Conservation (phyloP, 1,139 yeast genomes). For the Sugiyamaella neomexicana region DNA sequence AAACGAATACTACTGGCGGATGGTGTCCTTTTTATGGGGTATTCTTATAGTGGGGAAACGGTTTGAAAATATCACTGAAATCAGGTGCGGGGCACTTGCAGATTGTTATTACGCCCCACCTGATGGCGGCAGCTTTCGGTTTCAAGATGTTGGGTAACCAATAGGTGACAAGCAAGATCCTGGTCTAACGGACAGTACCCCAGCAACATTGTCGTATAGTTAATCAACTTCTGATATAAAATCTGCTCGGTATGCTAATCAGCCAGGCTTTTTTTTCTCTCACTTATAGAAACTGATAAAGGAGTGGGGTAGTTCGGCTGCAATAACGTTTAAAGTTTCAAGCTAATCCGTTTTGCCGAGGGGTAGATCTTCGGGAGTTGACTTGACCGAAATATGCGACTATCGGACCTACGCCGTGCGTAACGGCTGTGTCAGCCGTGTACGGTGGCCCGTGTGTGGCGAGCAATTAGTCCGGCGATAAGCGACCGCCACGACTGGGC, state of each 20-base stretch:
- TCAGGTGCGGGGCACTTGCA: background rate
- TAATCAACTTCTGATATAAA: too few species aligned
- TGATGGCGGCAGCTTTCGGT: background rate
- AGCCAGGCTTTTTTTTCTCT: too few species aligned
- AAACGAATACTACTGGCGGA: background rate
- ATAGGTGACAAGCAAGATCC: too few species aligned
- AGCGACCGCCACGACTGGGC: too few species aligned
- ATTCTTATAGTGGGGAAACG: background rate
- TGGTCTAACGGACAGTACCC: too few species aligned
- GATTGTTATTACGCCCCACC: background rate
- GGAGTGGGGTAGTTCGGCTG: background rate
- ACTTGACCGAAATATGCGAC: background rate
- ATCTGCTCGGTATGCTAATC: too few species aligned
- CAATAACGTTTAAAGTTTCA: background rate
- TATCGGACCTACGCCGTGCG: background rate
- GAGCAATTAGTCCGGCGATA: too few species aligned
- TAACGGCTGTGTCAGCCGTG: background rate
- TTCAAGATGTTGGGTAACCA: background rate
- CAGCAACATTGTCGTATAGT: too few species aligned
- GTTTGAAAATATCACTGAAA: background rate
- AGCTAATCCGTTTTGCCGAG: background rate
- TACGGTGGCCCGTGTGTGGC: background rate
- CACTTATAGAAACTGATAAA: too few species aligned
- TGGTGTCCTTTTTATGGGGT: background rate
- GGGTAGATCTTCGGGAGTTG: background rate